Evolutionary conservation across 2,329 filamentous ascomycete genomes (phyloP), one percentile per base, ranked within the genome.

Genomic region (Aspergillus transmontanensis): DNA sequence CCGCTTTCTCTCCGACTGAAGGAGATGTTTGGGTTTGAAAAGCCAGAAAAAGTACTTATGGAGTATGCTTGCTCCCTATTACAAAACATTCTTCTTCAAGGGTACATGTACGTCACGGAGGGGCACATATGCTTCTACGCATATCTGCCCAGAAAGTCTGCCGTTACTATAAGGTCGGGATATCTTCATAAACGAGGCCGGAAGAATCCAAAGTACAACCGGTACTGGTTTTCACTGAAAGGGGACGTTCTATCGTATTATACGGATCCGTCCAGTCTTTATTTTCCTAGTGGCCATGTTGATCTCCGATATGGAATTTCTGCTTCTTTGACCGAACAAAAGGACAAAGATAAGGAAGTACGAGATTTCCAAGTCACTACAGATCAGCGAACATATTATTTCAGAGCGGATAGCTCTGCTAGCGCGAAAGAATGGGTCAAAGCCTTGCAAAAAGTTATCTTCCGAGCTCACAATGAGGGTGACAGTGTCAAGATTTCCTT

Each of bases 381-480:
- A 0, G 87, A 94, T 73, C 87, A 94, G 66, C 86, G 93, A 60
- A 93, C 88, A 1, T 97, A 95, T 78, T 86, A 93, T 71, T 96
- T 98, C 81, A 89, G 88, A 72, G 95, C 94, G 43, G 95, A 99
- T 75, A 97, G 92, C 74, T 84, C 87, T 1, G 85, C 89, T 4
- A 97, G 92, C 74, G 95, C 95, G 12, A 95, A 93, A 76, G 95
- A 98, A 81, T 99, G 95, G 95, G 94, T 97, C 53, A 95, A 95
- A 78, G 89, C 91, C 59, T 82, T 99, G 30, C 94, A 97, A 74
- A 91, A 95, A 64, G 94, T 97, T 69, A 97, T 98, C 62, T 98
- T 98, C 74, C 87, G 94, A 57, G 94, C 93, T 12, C 94, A 96
- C 79, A 98, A 98, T 73, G 94, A 97, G 66, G 94, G 95, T 11